Percentiles rank a stretch among this genome's conserved stretches.
Evolutionary conservation across 257 asterid species (phyloP).

Genomic region (Oldenlandia corymbosa): DNA sequence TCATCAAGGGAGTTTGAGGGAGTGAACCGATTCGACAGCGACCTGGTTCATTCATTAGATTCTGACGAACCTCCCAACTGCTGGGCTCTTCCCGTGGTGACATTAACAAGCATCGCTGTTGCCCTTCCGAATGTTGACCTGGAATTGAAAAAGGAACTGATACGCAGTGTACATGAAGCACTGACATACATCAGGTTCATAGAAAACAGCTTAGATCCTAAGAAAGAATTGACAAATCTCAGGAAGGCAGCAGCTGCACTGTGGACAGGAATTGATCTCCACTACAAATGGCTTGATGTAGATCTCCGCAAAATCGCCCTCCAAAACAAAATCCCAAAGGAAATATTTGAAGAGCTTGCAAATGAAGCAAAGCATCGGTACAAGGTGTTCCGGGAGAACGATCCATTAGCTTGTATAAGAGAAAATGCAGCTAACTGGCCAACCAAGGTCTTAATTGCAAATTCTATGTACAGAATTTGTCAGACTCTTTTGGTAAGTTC

Average conservation of each 20-base stretch:
- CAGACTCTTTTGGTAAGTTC: slow-evolving; percentile 45
- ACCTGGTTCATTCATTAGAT: slow-evolving; percentile 45
- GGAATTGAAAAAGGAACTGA: slow-evolving; percentile 32
- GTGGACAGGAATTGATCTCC: slow-evolving; percentile 62
- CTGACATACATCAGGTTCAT: slow-evolving; percentile 39
- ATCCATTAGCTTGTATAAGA: slow-evolving; percentile 22
- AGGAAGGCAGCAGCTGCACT: slow-evolving; percentile 63
- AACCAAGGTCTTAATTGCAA: slow-evolving; percentile 50
- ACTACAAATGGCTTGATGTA: slow-evolving; percentile 58
- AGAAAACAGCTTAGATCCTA: slow-evolving; percentile 42
- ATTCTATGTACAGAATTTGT: slow-evolving; percentile 70
- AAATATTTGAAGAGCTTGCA: slow-evolving; percentile 44
- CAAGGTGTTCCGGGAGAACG: slow-evolving; percentile 33
- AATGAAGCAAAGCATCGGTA: slow-evolving; percentile 47
- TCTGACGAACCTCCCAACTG: slow-evolving; percentile 59
- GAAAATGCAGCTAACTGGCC: slow-evolving; percentile 65
- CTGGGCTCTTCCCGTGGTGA: slow-evolving; percentile 90
- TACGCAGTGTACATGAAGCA: slow-evolving; percentile 48
- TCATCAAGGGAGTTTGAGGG: slow-evolving; percentile 49
- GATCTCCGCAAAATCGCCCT: slow-evolving; percentile 42
- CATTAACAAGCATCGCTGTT: slow-evolving; percentile 71
- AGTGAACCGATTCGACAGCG: slow-evolving; percentile 48
- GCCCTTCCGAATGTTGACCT: slow-evolving; percentile 35
- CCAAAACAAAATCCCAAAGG: slow-evolving; percentile 32
- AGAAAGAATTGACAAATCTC: slow-evolving; percentile 30